Evolutionary conservation across 148 eudicot species (phyloP), one percentile per base, ranked within the genome.

Genomic region (Fagopyrum esculentum): DNA sequence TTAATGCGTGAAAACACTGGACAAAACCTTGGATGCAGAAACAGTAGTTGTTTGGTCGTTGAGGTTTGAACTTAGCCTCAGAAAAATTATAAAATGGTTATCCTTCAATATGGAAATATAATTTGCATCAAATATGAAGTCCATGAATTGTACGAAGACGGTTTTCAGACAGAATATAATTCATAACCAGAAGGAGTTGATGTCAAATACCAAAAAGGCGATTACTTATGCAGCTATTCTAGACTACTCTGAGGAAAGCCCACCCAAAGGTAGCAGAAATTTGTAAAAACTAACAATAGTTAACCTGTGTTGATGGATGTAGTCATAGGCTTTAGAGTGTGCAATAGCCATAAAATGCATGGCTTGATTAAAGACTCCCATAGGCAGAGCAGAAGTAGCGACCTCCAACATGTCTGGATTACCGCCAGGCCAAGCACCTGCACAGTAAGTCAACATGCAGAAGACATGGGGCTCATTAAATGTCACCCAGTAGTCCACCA

Each of bases 361-460:
- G 76, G 96, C 79, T 79, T 92, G 96, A 76, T 89, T 81, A 79
- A 90, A 89, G 68, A 95, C 87, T 46, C 99, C 97, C 76, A 90
- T 87, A 19, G 99, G 99, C 45, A 95, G 86, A 77, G 99, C 88
- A 82, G 99, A 95, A 71, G 96, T 92, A 51, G 97, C 99, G 74
- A 69, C 88, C 86, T 95, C 99, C 79, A 95, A 78, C 97, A 89
- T 90, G 79, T 92, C 93, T 55, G 99, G 99, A 84, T 95, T 83
- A n/a, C 99, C 99, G 59, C 99, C 99, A 75, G 99, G 99, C 99
- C 99, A 95, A 81, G 99, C 85, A 68, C 99, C 99, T 77, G 97
- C 96, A 83, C 97, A 92, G 76, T 92, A 95, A 51, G 99, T 95
- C 76, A 95, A 82, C 96, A 95, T 80, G 79, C 90, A 87, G 83